Evolutionary conservation across 495 filamentous ascomycete genomes (phyloP).

Genomic region (Penicillium canescens): DNA sequence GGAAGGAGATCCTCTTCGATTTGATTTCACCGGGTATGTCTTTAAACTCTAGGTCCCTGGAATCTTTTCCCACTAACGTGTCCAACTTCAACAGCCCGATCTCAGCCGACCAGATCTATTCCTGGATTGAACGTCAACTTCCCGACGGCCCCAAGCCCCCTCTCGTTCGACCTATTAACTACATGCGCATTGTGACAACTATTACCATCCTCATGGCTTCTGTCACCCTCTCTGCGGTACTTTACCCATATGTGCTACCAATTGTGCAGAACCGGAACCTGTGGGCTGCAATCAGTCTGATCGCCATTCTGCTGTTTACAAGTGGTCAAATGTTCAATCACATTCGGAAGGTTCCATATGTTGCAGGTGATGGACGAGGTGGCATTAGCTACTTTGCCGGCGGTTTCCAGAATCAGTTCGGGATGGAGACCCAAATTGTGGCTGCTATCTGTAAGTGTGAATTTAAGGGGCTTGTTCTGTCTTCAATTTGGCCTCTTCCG

Average conservation of each 20-base stretch:
- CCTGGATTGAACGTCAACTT: constrained; percentile 77
- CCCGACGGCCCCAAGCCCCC: constrained; percentile 71
- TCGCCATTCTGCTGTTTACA: constrained; percentile 90
- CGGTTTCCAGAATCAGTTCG: constrained; percentile 94
- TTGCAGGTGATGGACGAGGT: constrained; percentile 80
- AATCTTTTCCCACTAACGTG: background rate
- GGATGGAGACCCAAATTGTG: constrained; percentile 93
- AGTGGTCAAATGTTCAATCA: constrained; percentile 99
- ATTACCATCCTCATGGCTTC: constrained; percentile 66
- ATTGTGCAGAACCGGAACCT: constrained; percentile 86
- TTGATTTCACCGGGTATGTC: constrained; percentile 84
- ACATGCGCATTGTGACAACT: constrained; percentile 66
- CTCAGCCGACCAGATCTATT: constrained; percentile 73
- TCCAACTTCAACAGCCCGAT: constrained; percentile 54
- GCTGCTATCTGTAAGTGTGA: constrained; percentile 85
- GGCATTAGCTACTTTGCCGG: constrained; percentile 89
- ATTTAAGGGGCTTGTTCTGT: background rate
- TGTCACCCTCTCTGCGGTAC: constrained; percentile 67
- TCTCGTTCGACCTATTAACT: constrained; percentile 85
- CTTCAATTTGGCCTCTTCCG: background rate
- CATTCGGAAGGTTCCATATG: constrained; percentile 95
- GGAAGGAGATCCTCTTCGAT: constrained; percentile 69
- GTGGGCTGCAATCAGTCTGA: constrained; percentile 89
- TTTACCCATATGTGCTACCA: constrained; percentile 83
- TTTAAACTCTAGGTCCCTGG: background rate